Evolutionary conservation across 306 rosid genomes (phyloP).

Genomic region (Castanospermum australe): DNA sequence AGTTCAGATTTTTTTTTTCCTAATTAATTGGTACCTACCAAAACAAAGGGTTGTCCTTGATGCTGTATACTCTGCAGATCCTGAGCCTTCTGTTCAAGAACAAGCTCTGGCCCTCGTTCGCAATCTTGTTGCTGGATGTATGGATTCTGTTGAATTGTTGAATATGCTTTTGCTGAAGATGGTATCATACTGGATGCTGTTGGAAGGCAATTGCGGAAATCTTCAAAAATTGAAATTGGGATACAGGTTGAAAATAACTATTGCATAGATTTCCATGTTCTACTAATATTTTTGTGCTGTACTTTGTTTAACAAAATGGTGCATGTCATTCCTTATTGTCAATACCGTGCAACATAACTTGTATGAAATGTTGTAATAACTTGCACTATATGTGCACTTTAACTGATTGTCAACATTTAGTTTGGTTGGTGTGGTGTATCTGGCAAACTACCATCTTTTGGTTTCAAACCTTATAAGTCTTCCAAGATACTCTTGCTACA

Average conservation of each 20-base stretch:
- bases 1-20: constrained; percentile 8
- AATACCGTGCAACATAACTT: neutral
- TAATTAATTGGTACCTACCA: constrained; percentile 4
- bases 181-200: constrained; percentile 74
- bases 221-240: constrained; percentile 64
- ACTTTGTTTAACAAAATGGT: neutral
- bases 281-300: neutral
- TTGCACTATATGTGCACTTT: neutral
- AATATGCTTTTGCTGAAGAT: constrained; percentile 73
- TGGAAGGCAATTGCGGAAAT: constrained; percentile 65
- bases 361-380: neutral
- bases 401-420: neutral
- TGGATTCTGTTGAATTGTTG: constrained; percentile 43
- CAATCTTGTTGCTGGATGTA: constrained; percentile 85
- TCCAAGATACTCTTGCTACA: neutral
- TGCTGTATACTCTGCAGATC: constrained; percentile 55
- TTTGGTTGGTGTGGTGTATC: neutral
- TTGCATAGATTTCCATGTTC: constrained; percentile 1
- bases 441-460: no score
- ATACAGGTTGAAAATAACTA: constrained; percentile 72
- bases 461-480: no score
- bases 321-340: neutral
- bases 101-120: constrained; percentile 85
- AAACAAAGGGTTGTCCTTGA: constrained; percentile 11
- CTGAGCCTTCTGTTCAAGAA: constrained; percentile 84